A percentile compares a stretch with the other conserved stretches of the same genome.
These are phyloP conservation scores for Pseudogymnoascus sp. DNA, from an alignment of 2,329 filamentous ascomycete species.

Conservation along the genomic window DNA sequence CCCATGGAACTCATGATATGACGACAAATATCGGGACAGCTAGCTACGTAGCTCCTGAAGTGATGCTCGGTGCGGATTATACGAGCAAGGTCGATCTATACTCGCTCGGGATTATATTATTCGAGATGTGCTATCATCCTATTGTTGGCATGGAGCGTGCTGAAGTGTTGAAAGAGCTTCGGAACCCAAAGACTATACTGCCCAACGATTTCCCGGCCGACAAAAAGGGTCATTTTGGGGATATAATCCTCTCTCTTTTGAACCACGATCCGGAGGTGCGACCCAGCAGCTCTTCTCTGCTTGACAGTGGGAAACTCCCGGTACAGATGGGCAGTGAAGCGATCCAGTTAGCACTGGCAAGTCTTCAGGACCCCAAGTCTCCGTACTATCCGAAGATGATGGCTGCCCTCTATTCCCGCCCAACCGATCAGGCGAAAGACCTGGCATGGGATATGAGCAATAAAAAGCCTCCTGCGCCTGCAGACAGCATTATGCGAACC, in stretches of 20 bases:
- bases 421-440: slow-evolving; percentile 72
- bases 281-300: slow-evolving; percentile 72
- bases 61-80: slow-evolving; percentile 69
- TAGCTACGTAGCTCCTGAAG: slow-evolving; percentile 88
- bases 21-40: slow-evolving; percentile 69
- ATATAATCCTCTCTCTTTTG: slow-evolving; percentile 72
- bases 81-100: slow-evolving; percentile 97
- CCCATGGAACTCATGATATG: slow-evolving; percentile 41
- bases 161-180: slow-evolving; percentile 58
- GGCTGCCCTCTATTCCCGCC: slow-evolving; percentile 67
- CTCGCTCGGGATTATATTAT: slow-evolving; percentile 93
- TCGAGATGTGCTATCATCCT: slow-evolving; percentile 82
- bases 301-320: slow-evolving; percentile 80
- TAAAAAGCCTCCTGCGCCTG: slow-evolving; percentile 26
- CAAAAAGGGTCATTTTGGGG: slow-evolving; percentile 61
- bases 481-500: slow-evolving; percentile 61
- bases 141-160: slow-evolving; percentile 58
- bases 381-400: slow-evolving; percentile 88
- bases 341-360: slow-evolving; percentile 73
- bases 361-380: slow-evolving; percentile 73
- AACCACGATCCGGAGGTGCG: slow-evolving; percentile 76
- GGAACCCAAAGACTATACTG: slow-evolving; percentile 59
- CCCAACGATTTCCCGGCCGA: slow-evolving; percentile 67
- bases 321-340: slow-evolving; percentile 90
- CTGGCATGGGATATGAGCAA: slow-evolving; percentile 66